Conservation (phyloP, 2,329 filamentous ascomycete species). For the Bipolaris victoriae region DNA sequence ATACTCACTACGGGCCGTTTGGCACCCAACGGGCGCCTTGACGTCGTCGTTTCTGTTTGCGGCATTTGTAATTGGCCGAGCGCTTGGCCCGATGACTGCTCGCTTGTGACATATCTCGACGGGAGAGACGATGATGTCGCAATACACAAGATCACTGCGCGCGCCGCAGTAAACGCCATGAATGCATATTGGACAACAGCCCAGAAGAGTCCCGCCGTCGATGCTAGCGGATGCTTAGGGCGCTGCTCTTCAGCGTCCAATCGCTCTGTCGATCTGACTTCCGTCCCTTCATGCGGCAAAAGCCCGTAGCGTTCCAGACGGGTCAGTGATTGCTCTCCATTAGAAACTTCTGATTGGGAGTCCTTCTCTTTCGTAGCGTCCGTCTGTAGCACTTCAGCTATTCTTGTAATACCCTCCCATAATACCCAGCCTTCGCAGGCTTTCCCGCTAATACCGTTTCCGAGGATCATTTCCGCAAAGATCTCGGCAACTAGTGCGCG, state of each 20-base stretch:
- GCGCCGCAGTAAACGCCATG: constrained; percentile 65
- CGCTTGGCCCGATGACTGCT: constrained; percentile 38
- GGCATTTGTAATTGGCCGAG: constrained; percentile 39
- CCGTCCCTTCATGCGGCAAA: constrained; percentile 48
- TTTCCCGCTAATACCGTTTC: constrained; percentile 79
- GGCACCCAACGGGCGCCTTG: constrained; percentile 38
- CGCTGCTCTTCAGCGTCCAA: constrained; percentile 21
- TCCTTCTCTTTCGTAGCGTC: constrained; percentile 40
- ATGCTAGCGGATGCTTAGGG: constrained; percentile 27
- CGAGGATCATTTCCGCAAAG: constrained; percentile 86
- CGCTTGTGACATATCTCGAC: constrained; percentile 53
- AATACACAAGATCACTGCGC: constrained; percentile 69
- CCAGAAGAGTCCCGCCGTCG: constrained; percentile 57
- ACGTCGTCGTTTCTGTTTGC: constrained; percentile 38
- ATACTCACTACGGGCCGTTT: constrained; percentile 76
- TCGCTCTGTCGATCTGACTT: constrained; percentile 24
- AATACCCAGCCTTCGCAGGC: constrained; percentile 87
- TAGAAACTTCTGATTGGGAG: constrained; percentile 36
- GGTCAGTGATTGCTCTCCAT: constrained; percentile 41
- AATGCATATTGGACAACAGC: constrained; percentile 59
- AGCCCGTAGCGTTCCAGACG: constrained; percentile 65
- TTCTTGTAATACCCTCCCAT: constrained; percentile 81
- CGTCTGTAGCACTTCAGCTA: constrained; percentile 58
- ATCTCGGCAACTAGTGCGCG: constrained; percentile 85
- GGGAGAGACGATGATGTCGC: constrained; percentile 72